Evolutionary conservation across 768 basidiomycete genomes (phyloP).

Genomic region (Lactarius psammicola): DNA sequence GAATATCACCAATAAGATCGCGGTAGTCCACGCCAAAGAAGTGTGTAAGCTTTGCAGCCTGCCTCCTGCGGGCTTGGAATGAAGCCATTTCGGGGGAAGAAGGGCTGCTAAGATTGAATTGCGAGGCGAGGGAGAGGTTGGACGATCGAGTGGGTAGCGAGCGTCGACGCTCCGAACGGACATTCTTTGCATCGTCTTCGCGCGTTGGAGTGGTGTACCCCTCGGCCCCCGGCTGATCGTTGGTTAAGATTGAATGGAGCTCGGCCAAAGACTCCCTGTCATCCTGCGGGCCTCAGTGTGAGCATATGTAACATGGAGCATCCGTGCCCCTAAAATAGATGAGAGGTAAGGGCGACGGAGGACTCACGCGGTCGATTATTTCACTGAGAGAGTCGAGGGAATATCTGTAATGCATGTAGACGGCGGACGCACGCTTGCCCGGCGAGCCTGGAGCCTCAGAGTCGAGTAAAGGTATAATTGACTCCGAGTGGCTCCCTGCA

Average conservation of each 20-base stretch:
- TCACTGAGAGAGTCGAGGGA: constrained; percentile 79
- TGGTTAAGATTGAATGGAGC: constrained; percentile 64
- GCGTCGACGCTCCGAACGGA: constrained; percentile 32
- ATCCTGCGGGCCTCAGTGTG: constrained; percentile 48
- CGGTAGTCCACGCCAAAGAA: constrained; percentile 88
- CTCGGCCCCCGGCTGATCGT: constrained; percentile 17
- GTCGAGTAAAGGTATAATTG: constrained; percentile 49
- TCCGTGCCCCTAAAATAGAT: constrained; percentile 15
- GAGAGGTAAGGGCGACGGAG: constrained; percentile 14
- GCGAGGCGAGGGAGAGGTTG: constrained; percentile 55
- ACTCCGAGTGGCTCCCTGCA: constrained; percentile 55
- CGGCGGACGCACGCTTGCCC: constrained; percentile 32
- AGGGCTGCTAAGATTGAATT: constrained; percentile 41
- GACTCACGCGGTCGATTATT: constrained; percentile 73
- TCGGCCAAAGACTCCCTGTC: constrained; percentile 72
- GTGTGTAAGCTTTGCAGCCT: constrained; percentile 80
- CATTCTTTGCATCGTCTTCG: constrained; percentile 22
- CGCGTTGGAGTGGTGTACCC: constrained; percentile 23
- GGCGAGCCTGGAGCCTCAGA: constrained; percentile 14
- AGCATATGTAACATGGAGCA: constrained; percentile 1
- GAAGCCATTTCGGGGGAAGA: constrained; percentile 47
- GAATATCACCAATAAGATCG: constrained; percentile 69
- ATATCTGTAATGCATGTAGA: constrained; percentile 76
- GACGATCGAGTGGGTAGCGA: constrained; percentile 69
- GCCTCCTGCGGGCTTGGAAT: constrained; percentile 69